Evolutionary conservation across 208 protist species (phyloP), one percentile per base, ranked within the genome.

Genomic region (Leishmania martiniquensis): DNA sequence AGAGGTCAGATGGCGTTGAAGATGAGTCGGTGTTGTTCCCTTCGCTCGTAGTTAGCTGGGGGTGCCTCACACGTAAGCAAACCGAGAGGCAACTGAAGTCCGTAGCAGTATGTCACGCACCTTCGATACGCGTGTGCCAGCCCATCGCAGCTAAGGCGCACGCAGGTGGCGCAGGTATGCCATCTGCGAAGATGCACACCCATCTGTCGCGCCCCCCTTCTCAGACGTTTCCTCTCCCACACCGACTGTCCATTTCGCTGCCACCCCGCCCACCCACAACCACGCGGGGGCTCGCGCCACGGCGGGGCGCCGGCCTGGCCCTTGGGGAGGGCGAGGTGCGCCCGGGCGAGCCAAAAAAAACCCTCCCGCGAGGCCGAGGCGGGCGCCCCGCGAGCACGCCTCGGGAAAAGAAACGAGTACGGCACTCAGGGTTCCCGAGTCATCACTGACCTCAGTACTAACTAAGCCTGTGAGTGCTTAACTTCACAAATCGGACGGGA

Each of bases 401-500:
- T 49, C 17, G 17, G 22, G 15, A 29, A 9, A 72, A 22, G 45
- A 42, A 25, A 22, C 44, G 73, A 51, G 62, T 70, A 77, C 73
- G 73, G 73, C 76, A 80, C 76, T 66, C 66, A 45, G 76, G 67
- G 76, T 74, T 75, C 76, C 67, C 76, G 76, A 80, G 76, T 75
- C 76, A 80, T 80, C 76, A 80, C 76, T 74, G 76, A 75, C 76
- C 76, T 65, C 76, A 81, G 77, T 76, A 78, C 81, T 82, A 77
- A 75, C 77, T 45, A 57, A 77, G 77, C 70, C 81, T 82, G 77
- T 78, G 51, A 73, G 76, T 77, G 77, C 82, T 78, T 86, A 82
- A 82, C 82, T 82, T 86, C 77, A 82, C 77, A 82, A 78, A 78
- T 86, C 70, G 77, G 82, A 82, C 82, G 71, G 71, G 82, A 86